Conservation (phyloP, 164 flowering plant genomes). For the Tetracentron sinense region DNA sequence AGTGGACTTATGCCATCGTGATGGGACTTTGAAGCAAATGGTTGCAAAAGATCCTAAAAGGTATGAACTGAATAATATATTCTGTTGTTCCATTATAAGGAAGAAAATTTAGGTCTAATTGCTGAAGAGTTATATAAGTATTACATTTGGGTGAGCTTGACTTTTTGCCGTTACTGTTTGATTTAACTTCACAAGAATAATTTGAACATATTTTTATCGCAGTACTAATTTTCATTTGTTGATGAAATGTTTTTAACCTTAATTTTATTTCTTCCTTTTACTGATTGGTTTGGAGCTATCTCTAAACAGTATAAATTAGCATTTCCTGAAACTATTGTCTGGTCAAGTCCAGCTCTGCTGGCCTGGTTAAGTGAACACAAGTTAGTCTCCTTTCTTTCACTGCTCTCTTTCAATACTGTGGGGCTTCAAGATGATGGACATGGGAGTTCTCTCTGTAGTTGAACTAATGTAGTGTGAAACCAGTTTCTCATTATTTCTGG, state of each 20-base stretch:
- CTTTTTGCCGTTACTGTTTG: background rate
- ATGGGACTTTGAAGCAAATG: conserved; percentile 96
- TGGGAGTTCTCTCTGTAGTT: background rate
- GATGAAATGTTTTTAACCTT: background rate
- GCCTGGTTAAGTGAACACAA: too few relatives aligned
- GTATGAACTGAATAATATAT: conserved; percentile 42
- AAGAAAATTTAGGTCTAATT: background rate
- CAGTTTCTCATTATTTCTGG: too few relatives aligned
- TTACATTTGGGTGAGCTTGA: background rate
- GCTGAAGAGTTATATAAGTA: background rate
- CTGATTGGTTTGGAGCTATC: background rate
- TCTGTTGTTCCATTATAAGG: background rate
- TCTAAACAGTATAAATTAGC: too few relatives aligned
- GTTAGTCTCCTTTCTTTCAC: background rate
- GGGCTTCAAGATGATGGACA: background rate
- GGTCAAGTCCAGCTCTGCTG: background rate
- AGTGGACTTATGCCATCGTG: conserved; percentile 96
- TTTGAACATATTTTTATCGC: background rate
- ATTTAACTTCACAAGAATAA: background rate
- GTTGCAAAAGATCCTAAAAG: conserved; percentile 84
- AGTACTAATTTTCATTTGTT: too few relatives aligned
- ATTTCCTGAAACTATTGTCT: too few relatives aligned
- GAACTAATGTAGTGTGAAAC: too few relatives aligned
- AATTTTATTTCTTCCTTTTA: too few relatives aligned
- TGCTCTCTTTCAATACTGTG: background rate